phyloP scores from a whole-genome alignment of 108 stramenopile genomes.

The Seminavis robusta region DNA sequence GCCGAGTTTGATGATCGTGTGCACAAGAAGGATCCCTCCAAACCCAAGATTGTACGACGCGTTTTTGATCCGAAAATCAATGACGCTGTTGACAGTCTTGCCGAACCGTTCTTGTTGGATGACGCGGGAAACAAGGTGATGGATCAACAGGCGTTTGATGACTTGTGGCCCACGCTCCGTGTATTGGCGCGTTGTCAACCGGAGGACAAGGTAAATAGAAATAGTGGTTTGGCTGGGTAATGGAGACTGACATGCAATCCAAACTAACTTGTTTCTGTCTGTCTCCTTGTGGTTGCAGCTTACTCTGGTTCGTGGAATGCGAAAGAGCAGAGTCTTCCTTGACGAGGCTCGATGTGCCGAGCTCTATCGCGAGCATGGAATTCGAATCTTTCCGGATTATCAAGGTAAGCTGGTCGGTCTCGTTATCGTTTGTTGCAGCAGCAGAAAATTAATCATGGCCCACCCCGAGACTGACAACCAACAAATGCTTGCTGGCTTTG shows the following conservation, averaged over 20 bases:
- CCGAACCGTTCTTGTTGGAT: slow-evolving; percentile 52
- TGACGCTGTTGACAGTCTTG: slow-evolving; percentile 72
- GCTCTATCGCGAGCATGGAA: slow-evolving; percentile 44
- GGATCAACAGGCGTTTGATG: slow-evolving; percentile 78
- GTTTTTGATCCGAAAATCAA: slow-evolving; percentile 73
- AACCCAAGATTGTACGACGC: slow-evolving; percentile 59
- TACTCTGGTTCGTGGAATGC: slow-evolving; percentile 81
- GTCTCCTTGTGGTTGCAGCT: too few species aligned
- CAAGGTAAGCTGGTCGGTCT: too few species aligned
- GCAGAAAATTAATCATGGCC: too few species aligned
- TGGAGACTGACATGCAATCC: too few species aligned
- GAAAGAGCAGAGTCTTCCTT: slow-evolving; percentile 70
- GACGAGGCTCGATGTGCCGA: slow-evolving; percentile 44
- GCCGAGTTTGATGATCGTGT: too few species aligned
- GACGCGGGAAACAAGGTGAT: slow-evolving; percentile 63
- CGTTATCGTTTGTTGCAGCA: too few species aligned
- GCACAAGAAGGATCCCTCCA: slow-evolving; percentile 31
- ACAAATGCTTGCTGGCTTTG: too few species aligned
- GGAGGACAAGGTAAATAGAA: slow-evolving; percentile 85
- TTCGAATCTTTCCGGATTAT: slow-evolving; percentile 74
- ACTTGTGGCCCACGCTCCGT: slow-evolving; percentile 80
- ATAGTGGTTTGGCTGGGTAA: too few species aligned
- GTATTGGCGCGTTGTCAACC: slow-evolving; percentile 78
- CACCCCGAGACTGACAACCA: too few species aligned
- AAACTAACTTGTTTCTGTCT: too few species aligned